phyloP scores from a whole-genome alignment of 495 filamentous ascomycete species.

The Tuber calosporum region DNA sequence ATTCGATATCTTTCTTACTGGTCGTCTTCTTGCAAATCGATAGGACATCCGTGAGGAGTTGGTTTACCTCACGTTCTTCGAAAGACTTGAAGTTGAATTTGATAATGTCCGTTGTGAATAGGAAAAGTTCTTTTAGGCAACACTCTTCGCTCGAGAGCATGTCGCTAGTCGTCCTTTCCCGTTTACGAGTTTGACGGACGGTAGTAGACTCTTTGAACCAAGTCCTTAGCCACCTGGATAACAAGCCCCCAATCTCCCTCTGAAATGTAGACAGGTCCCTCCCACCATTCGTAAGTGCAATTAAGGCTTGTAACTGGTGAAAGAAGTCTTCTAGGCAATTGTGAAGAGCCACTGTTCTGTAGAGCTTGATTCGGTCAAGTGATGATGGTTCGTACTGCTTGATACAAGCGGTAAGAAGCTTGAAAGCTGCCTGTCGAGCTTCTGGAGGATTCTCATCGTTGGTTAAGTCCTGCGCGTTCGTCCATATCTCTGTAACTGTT shows the following conservation, averaged over 20 bases:
- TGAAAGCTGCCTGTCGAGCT: constrained; percentile 54
- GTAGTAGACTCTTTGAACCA: constrained; percentile 51
- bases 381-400: constrained; percentile 55
- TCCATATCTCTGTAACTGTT: constrained; percentile 53
- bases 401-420: constrained; percentile 58
- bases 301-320: constrained; percentile 56
- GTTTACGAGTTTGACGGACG: constrained; percentile 46
- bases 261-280: constrained; percentile 60
- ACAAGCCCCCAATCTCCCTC: constrained; percentile 53
- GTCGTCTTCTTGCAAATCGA: constrained; percentile 69
- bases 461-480: constrained; percentile 58
- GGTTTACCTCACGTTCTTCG: constrained; percentile 57
- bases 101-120: constrained; percentile 69
- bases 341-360: constrained; percentile 51
- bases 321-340: constrained; percentile 55
- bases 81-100: constrained; percentile 76
- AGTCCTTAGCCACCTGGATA: constrained; percentile 53
- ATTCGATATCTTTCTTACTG: constrained; percentile 63
- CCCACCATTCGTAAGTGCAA: constrained; percentile 57
- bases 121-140: constrained; percentile 61
- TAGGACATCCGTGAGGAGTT: constrained; percentile 61
- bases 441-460: constrained; percentile 50
- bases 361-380: constrained; percentile 59
- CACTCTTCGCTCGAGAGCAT: constrained; percentile 54
- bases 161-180: constrained; percentile 24